Conservation (phyloP, 1,284 basidiomycete species). For the Cutaneotrichosporon mucoides region DNA sequence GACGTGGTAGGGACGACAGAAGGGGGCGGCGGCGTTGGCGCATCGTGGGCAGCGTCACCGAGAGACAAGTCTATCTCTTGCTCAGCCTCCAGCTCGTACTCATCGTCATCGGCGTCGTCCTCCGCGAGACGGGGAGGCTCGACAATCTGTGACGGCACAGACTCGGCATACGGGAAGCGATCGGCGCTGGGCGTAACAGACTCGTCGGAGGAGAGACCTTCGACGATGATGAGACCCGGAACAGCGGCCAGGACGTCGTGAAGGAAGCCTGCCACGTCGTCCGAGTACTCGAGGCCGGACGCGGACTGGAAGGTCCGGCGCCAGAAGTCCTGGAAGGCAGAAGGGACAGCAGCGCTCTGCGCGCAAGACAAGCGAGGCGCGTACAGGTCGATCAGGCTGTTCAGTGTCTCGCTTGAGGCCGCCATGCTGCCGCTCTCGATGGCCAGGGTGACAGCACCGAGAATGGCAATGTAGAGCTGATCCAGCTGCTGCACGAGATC, state of each 20-base stretch:
- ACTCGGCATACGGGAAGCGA: constrained; percentile 7
- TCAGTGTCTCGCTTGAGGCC: constrained; percentile 23
- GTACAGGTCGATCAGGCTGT: constrained; percentile 31
- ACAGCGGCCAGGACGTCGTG: constrained; percentile 29
- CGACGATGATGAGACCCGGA: constrained; percentile 34
- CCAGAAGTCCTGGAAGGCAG: constrained; percentile 41
- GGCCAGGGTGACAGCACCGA: constrained; percentile 23
- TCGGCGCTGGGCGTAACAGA: neutral
- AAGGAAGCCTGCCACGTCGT: constrained; percentile 34
- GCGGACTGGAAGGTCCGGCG: constrained; percentile 25
- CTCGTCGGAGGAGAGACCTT: constrained; percentile 18
- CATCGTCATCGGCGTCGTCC: neutral
- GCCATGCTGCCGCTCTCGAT: constrained; percentile 24
- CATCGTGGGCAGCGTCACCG: neutral
- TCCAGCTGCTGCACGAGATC: constrained; percentile 27
- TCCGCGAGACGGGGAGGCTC: neutral
- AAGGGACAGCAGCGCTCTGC: constrained; percentile 19
- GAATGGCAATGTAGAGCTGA: constrained; percentile 30
- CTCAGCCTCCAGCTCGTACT: neutral
- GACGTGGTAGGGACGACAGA: neutral
- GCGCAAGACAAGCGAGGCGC: constrained; percentile 36
- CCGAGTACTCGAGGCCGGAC: constrained; percentile 25
- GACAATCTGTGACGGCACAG: constrained; percentile 1
- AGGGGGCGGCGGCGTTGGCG: neutral
- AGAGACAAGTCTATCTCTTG: neutral